Percentiles rank a stretch among this genome's conserved stretches.
Evolutionary conservation across 2,329 filamentous ascomycete genomes (phyloP).

Genomic region (Eurotiales sp.): DNA sequence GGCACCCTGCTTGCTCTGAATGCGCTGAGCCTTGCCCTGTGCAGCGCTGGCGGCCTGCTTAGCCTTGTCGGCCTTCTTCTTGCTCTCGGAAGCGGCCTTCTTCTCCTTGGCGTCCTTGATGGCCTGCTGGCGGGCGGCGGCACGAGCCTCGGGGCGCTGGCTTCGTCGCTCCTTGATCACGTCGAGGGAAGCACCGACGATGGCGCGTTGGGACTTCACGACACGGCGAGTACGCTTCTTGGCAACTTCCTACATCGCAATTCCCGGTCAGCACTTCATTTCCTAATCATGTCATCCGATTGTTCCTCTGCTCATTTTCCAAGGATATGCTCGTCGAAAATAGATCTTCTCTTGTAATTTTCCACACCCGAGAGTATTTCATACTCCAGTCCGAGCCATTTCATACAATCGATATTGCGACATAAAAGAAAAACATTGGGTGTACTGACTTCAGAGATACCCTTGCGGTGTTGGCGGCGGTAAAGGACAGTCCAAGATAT

Average conservation of each 20-base stretch:
- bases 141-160: conserved; percentile 91
- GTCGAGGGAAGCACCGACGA: conserved; percentile 98
- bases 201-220: conserved; percentile 97
- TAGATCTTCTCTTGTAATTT: conserved; percentile 21
- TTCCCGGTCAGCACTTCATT: conserved; percentile 12
- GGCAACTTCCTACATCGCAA: conserved; percentile 76
- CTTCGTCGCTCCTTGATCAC: conserved; percentile 99
- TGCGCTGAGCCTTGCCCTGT: conserved; percentile 74
- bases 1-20: conserved; percentile 94
- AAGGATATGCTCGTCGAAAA: background rate
- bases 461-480: conserved; percentile 99
- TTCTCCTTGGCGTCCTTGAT: conserved; percentile 99
- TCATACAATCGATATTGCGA: conserved; percentile 6
- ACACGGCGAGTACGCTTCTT: conserved; percentile 99
- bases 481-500: conserved; percentile 98
- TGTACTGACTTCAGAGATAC: conserved; percentile 95
- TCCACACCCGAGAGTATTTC: background rate
- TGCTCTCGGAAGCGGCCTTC: conserved; percentile 79
- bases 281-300: too few species aligned
- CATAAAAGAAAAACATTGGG: conserved; percentile 17
- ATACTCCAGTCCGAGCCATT: background rate
- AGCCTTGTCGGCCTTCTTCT: conserved; percentile 99
- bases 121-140: conserved; percentile 81
- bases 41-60: conserved; percentile 73
- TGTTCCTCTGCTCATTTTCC: conserved; percentile 11